Conservation (phyloP, 2,329 filamentous ascomycete genomes). For the Calonectria hawksworthii region DNA sequence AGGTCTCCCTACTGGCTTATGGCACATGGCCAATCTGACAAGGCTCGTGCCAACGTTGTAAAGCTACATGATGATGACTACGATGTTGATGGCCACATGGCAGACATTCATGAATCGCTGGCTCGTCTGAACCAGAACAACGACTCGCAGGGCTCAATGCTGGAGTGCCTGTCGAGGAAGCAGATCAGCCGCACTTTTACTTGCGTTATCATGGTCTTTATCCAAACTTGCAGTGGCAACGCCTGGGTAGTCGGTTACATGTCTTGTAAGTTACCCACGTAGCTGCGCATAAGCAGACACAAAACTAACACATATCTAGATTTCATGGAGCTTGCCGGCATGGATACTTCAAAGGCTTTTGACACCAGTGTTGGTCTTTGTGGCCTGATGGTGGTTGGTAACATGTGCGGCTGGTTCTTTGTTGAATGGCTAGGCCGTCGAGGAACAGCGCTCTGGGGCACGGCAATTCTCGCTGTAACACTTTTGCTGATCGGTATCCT, state of each 20-base stretch:
- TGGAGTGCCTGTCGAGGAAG: constrained; percentile 14
- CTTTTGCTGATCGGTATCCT: constrained; percentile 21
- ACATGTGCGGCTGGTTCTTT: constrained; percentile 27
- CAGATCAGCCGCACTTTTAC: constrained; percentile 14
- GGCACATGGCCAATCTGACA: constrained; percentile 44
- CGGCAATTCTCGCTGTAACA: not conserved
- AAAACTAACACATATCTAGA: not conserved
- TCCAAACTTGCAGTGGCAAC: constrained; percentile 10
- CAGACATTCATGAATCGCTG: constrained; percentile 40
- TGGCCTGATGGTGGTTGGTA: constrained; percentile 21
- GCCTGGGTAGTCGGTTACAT: constrained; percentile 28
- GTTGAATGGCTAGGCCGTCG: constrained; percentile 22
- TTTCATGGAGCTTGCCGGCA: constrained; percentile 18
- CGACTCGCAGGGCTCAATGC: constrained; percentile 1
- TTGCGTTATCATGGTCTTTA: constrained; percentile 12
- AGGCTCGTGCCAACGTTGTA: constrained; percentile 48
- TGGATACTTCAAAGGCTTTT: constrained; percentile 3
- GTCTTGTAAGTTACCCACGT: constrained; percentile 9
- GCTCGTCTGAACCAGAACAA: not conserved
- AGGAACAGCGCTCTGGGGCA: constrained; percentile 13
- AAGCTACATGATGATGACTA: constrained; percentile 46
- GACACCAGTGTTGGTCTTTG: constrained; percentile 15
- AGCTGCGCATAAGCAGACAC: not conserved
- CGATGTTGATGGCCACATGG: constrained; percentile 50
- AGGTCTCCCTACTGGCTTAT: constrained; percentile 49